Percentiles rank a stretch among this genome's conserved stretches.
Conservation (phyloP, 2,329 filamentous ascomycete genomes). For the Pseudogymnoascus sp. region DNA sequence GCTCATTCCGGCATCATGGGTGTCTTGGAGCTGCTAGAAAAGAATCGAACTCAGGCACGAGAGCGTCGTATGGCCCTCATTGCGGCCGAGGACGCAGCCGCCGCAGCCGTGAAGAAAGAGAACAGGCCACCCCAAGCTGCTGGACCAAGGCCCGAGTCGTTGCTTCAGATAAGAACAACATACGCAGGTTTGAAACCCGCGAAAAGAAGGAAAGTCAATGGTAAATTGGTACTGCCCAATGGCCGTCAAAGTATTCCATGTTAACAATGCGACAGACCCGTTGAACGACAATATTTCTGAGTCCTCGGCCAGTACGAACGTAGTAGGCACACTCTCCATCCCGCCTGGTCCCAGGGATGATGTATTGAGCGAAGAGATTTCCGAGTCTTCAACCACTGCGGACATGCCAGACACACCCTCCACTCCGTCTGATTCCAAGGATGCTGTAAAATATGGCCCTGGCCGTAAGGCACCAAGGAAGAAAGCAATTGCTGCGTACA, state of each 20-base stretch:
- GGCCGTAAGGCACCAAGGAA: conserved; percentile 4
- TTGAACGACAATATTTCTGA: not conserved
- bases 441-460: conserved; percentile 6
- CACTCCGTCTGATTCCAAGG: not conserved
- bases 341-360: not conserved
- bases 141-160: not conserved
- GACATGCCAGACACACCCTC: not conserved
- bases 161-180: not conserved
- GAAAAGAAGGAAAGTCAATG: not conserved
- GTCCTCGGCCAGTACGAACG: not conserved
- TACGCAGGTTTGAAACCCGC: not conserved
- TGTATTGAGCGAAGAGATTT: not conserved
- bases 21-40: not conserved
- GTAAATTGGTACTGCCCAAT: not conserved
- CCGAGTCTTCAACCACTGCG: not conserved
- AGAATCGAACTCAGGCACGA: not conserved
- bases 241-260: not conserved
- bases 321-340: not conserved
- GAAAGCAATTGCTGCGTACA: conserved; percentile 8
- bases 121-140: not conserved
- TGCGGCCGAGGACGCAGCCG: not conserved
- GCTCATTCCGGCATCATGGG: not conserved
- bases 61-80: conserved; percentile 1
- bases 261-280: not conserved
- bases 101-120: not conserved